A percentile compares a stretch with the other conserved stretches of the same genome.
phyloP scores from a whole-genome alignment of 1,284 basidiomycete species.

The Chondrostereum purpureum region DNA sequence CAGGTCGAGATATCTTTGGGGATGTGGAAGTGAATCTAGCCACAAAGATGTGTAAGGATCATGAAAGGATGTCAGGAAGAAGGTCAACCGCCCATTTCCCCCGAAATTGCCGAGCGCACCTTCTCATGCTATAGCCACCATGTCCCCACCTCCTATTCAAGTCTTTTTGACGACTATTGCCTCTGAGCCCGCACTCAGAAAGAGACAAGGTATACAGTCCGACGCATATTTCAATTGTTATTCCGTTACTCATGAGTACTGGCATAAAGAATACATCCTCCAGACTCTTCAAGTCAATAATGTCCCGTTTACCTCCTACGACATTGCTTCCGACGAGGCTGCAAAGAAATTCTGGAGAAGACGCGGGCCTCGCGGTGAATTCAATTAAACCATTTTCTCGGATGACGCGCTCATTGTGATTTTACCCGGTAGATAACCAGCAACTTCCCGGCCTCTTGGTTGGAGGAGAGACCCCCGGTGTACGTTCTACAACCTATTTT shows the following conservation, averaged over 20 bases:
- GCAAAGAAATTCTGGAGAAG: slow-evolving; percentile 65
- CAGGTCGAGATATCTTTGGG: slow-evolving; percentile 16
- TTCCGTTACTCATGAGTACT: too few species aligned
- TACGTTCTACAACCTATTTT: slow-evolving; percentile 20
- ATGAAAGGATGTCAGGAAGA: not conserved
- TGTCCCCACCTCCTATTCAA: slow-evolving; percentile 74
- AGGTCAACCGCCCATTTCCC: not conserved
- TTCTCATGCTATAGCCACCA: slow-evolving; percentile 23
- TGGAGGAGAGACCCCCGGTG: slow-evolving; percentile 52
- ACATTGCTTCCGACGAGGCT: slow-evolving; percentile 74
- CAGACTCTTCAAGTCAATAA: slow-evolving; percentile 73
- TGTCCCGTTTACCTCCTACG: slow-evolving; percentile 72
- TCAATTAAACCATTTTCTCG: too few species aligned
- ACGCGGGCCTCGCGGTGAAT: slow-evolving; percentile 62
- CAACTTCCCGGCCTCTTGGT: slow-evolving; percentile 75
- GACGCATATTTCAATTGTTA: not conserved
- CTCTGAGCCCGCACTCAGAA: slow-evolving; percentile 66
- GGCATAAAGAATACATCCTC: not conserved
- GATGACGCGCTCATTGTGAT: not conserved
- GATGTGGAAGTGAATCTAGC: slow-evolving; percentile 18
- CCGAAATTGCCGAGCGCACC: not conserved
- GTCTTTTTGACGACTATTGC: slow-evolving; percentile 72
- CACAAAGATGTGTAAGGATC: not conserved
- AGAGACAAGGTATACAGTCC: slow-evolving; percentile 51
- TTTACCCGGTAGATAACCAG: slow-evolving; percentile 58